Evolutionary conservation across 331 rosid genomes (phyloP), one percentile per base, ranked within the genome.

Genomic region (Saraca asoca): DNA sequence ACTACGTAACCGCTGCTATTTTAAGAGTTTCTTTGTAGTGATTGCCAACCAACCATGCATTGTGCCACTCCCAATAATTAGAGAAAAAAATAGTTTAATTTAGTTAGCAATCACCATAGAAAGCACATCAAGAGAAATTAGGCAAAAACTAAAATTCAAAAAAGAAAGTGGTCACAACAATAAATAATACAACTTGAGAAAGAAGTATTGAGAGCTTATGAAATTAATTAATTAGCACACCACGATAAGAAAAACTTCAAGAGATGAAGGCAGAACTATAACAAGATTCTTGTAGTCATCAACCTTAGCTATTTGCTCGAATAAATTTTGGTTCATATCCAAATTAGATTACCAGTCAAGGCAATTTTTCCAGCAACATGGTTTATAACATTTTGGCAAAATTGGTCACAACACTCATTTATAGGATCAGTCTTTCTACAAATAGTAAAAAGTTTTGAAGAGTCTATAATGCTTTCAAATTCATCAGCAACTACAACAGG

Each of bases 391-490:
- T 69, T 86, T 51, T 83, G 81, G 70, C 90, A 88, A 65, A 78
- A 79, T 80, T 76, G 86, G 35, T 74, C 75, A 64, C 95, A 88
- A 63, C 92, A 88, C 81, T 88, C 87, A 49, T 69, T 75, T 44
- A 88, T 76, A 14, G 70, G 80, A 80, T 83, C 87, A 51, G 85
- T 42, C 45, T 74, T 80, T 71, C 68, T 66, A 68, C 95, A 86
- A 74, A 92, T 88, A 34, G 78, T 79, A 53, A 85, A 61, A 59
- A 88, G 81, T 63, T 72, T 76, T 4, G 92, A 71, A 51, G 86
- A 29, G 75, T 85, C 86, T 52, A 81, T 80, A 18, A 43, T 73
- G 73, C 86, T 80, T 75, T 88, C 85, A 66, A 88, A 78, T 19
- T 73, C 82, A 53, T 80, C 82, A 24, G 79, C 81, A 66, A 53